These are phyloP conservation scores for Aspergillus uvarum DNA, from an alignment of 2,329 filamentous ascomycete species.

Conservation along the genomic window DNA sequence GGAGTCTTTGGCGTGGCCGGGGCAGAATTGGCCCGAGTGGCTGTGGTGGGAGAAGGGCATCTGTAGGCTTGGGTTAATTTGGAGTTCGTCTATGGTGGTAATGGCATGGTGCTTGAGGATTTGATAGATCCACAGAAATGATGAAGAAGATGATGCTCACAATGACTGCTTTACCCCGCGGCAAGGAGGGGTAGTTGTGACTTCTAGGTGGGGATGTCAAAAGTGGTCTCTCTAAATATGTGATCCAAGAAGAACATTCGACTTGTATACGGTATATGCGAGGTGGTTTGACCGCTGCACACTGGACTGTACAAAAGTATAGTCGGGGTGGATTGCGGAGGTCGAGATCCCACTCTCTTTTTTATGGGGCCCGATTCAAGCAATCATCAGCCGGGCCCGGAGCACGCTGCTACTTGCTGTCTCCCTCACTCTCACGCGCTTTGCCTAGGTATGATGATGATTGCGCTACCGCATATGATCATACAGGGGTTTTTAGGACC, in stretches of 20 bases:
- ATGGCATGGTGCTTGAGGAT: not conserved
- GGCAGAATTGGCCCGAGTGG: slow-evolving; percentile 96
- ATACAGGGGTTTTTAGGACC: not conserved
- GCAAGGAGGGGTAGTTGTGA: not conserved
- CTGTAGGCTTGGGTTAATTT: not conserved
- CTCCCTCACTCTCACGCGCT: not conserved
- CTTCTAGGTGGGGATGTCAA: not conserved
- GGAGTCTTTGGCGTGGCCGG: slow-evolving; percentile 78
- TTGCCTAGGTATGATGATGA: not conserved
- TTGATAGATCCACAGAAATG: too few species aligned
- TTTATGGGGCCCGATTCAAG: not conserved
- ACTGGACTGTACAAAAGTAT: not conserved
- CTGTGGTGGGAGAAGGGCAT: slow-evolving; percentile 99
- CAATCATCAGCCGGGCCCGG: not conserved
- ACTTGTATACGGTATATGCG: not conserved
- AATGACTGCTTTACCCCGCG: not conserved
- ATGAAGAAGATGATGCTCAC: not conserved
- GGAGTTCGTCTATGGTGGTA: not conserved
- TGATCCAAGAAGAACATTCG: not conserved
- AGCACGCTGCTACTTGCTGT: not conserved
- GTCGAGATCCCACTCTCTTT: not conserved
- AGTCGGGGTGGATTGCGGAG: not conserved
- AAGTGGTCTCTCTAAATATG: not conserved
- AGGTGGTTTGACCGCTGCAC: not conserved
- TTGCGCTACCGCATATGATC: not conserved